A percentile compares a stretch with the other conserved stretches of the same genome.
phyloP scores from a whole-genome alignment of 768 basidiomycete species.

The Ramaria sp. region DNA sequence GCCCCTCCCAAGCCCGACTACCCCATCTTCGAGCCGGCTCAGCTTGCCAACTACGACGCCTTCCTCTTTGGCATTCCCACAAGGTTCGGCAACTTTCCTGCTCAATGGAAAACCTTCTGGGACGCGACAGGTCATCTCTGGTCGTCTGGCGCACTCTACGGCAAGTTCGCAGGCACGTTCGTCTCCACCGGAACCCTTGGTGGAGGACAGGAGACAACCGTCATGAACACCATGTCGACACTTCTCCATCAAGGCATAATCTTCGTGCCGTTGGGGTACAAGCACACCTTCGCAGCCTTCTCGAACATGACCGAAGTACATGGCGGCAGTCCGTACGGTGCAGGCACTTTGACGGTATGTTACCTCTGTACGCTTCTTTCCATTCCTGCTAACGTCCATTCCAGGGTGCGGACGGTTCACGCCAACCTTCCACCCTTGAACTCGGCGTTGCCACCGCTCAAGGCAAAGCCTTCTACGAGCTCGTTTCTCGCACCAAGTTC shows the following conservation, averaged over 20 bases:
- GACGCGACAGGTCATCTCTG: slow-evolving; percentile 64
- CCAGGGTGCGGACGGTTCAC: slow-evolving; percentile 38
- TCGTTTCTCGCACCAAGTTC: slow-evolving; percentile 20
- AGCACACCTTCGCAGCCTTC: slow-evolving; percentile 31
- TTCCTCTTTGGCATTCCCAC: slow-evolving; percentile 71
- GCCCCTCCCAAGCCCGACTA: slow-evolving; percentile 64
- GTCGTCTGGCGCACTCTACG: slow-evolving; percentile 44
- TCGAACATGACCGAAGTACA: slow-evolving; percentile 37
- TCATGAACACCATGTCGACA: slow-evolving; percentile 38
- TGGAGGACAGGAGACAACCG: slow-evolving; percentile 70
- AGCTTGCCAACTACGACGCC: slow-evolving; percentile 53
- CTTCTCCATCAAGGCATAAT: slow-evolving; percentile 63
- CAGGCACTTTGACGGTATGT: slow-evolving; percentile 8
- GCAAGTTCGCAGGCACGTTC: slow-evolving; percentile 70
- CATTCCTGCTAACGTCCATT: not conserved
- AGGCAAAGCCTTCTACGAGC: slow-evolving; percentile 40
- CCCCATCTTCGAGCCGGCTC: slow-evolving; percentile 48
- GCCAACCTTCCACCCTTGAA: slow-evolving; percentile 40
- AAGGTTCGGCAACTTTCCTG: slow-evolving; percentile 73
- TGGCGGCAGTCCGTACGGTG: slow-evolving; percentile 32
- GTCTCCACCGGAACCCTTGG: slow-evolving; percentile 63
- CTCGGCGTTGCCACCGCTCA: slow-evolving; percentile 39
- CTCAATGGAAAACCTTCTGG: slow-evolving; percentile 76
- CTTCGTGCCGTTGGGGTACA: slow-evolving; percentile 66
- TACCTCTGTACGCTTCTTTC: not conserved